Evolutionary conservation across 768 basidiomycete species (phyloP).

Genomic region (Tulasnella sp.): DNA sequence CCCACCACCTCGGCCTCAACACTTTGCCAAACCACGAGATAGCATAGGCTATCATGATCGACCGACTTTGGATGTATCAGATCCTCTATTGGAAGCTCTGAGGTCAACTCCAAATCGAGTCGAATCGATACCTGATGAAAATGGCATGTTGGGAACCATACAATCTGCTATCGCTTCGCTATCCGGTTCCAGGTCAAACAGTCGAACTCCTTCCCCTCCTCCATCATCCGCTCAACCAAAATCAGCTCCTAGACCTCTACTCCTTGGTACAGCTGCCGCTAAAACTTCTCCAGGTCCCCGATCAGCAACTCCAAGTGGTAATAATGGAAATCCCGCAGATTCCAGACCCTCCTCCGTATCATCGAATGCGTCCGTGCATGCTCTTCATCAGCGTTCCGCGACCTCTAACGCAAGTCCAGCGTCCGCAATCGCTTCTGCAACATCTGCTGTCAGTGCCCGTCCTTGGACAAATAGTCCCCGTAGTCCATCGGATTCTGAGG

Average conservation of each 20-base stretch:
- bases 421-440: not conserved
- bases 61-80: not conserved
- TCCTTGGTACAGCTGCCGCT: slow-evolving; percentile 13
- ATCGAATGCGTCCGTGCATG: slow-evolving; percentile 4
- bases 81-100: slow-evolving; percentile 8
- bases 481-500: slow-evolving; percentile 2
- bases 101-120: not conserved
- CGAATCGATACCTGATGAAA: slow-evolving; percentile 2
- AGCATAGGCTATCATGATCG: slow-evolving; percentile 2
- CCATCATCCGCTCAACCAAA: not conserved
- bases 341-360: slow-evolving; percentile 10
- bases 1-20: slow-evolving; percentile 4
- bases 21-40: slow-evolving; percentile 13
- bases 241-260: not conserved
- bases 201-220: slow-evolving; percentile 7
- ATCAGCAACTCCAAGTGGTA: not conserved
- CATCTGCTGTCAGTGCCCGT: too few relatives aligned
- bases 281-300: slow-evolving; percentile 1
- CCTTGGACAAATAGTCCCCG: slow-evolving; percentile 6
- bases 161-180: slow-evolving; percentile 7
- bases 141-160: slow-evolving; percentile 4
- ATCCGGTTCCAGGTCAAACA: not conserved
- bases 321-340: not conserved
- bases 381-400: not conserved
- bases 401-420: not conserved